phyloP scores from a whole-genome alignment of 106 monocot species.

The Apostasia shenzhenica region DNA sequence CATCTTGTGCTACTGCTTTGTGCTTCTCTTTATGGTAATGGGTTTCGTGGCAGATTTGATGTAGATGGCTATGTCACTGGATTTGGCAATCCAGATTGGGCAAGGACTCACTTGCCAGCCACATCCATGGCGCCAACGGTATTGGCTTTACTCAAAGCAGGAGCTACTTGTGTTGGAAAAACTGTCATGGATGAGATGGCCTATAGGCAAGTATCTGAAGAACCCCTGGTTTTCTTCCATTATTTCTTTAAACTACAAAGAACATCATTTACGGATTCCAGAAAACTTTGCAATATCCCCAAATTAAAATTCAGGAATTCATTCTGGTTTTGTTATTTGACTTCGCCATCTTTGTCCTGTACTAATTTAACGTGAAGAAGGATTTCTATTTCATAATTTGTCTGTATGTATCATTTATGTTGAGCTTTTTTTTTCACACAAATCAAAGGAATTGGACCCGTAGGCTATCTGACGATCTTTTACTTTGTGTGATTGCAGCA shows the following conservation, averaged over 20 bases:
- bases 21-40: neutral
- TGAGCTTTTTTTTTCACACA: too few relatives aligned
- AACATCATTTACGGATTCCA: too few relatives aligned
- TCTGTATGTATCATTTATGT: too few relatives aligned
- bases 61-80: slow-evolving; percentile 61
- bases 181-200: slow-evolving; percentile 99
- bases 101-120: slow-evolving; percentile 59
- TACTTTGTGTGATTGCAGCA: slow-evolving; percentile 26
- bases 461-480: neutral
- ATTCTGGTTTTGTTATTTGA: too few relatives aligned
- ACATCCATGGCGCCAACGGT: slow-evolving; percentile 67
- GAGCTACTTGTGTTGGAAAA: slow-evolving; percentile 77
- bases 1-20: too few relatives aligned
- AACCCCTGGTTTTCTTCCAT: neutral
- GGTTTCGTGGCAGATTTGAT: slow-evolving; percentile 62
- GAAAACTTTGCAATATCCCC: too few relatives aligned
- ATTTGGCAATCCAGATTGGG: slow-evolving; percentile 94
- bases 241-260: neutral
- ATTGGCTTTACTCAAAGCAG: slow-evolving; percentile 43
- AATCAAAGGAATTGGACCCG: too few relatives aligned
- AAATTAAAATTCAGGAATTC: too few relatives aligned
- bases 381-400: too few relatives aligned
- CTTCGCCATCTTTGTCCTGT: too few relatives aligned
- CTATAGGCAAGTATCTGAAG: slow-evolving; percentile 49
- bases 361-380: too few relatives aligned